Base-by-base conservation (phyloP, 345 rosid genomes). In the Acer yangbiense region DNA sequence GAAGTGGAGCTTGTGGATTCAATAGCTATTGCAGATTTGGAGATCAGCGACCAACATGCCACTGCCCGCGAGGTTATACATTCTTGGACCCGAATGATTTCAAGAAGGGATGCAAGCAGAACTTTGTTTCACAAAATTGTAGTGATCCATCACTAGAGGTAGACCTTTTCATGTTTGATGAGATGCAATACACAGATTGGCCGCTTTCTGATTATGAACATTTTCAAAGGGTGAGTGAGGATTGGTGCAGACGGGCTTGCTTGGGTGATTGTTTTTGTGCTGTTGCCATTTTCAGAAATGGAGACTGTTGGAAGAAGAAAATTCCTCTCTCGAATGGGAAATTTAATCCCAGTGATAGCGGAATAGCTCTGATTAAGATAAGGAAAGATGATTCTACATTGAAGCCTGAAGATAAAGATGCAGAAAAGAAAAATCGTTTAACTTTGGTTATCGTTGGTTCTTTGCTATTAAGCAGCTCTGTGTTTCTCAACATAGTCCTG, bases 1-100 rank as follows among this genome's bases (percentile, higher is more conserved):
- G 93, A 8, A 60, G 79, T 25, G 87, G 85, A 50, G 87, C 89
- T 10, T 93, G 96, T 62, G 98, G 94, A 32, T 85, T 52, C 84
- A 90, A 90, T 68, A 89, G 83, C 78, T 83, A 79, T 54, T 93
- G 98, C 73, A 50, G 1, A 14, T 13, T 85, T 8, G 82, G 80
- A 57, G 72, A 87, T 55, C 69, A 82, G 16, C 84, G 83, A 65
- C 90, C 90, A 7, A 85, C 1, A 4, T 89, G 93, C 71, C 55
- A 68, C 43, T 93, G 94, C 57, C 88, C 92, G 2, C 57, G 63
- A 5, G 87, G 84, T 60, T 91, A 87, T 69, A 55, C 61, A 25
- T 82, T 81, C 52, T 20, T 82, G 46, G 88, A 88, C 78, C 78
- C 82, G 3, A 64, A 71, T 29, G 83, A 87, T 44, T 63, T 14